Evolutionary conservation across 352 stramenopile genomes (phyloP).

Genomic region (Globisporangium splendens): DNA sequence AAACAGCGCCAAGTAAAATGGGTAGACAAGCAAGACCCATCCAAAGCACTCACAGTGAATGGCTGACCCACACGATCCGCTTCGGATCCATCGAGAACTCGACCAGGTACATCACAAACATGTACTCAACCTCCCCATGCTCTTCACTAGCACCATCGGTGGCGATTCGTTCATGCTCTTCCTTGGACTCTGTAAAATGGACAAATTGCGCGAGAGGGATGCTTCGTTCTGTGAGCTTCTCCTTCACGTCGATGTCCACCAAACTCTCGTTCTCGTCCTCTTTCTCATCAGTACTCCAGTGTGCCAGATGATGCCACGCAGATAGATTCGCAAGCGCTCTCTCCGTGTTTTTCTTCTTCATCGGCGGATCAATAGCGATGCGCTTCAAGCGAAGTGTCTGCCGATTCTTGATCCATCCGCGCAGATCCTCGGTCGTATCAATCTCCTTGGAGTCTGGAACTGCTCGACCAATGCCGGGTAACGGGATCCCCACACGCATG

Average conservation of each 20-base stretch:
- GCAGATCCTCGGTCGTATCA: slow-evolving; percentile 45
- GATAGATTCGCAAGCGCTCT: slow-evolving; percentile 13
- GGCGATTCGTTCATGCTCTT: slow-evolving; percentile 1
- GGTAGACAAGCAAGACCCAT: background rate
- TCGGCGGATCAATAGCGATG: slow-evolving; percentile 3
- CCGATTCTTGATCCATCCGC: slow-evolving; percentile 45
- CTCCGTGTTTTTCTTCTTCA: background rate
- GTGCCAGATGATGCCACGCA: slow-evolving; percentile 28
- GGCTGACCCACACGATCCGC: slow-evolving; percentile 62
- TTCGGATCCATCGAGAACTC: slow-evolving; percentile 65
- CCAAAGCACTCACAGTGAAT: slow-evolving; percentile 44
- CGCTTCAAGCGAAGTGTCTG: slow-evolving; percentile 36
- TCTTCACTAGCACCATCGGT: slow-evolving; percentile 15
- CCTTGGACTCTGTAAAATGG: background rate
- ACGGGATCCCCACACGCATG: slow-evolving; percentile 51
- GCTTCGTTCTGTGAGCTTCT: slow-evolving; percentile 22
- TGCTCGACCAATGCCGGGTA: slow-evolving; percentile 40
- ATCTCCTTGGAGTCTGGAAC: slow-evolving; percentile 23
- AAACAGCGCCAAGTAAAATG: background rate
- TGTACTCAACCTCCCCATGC: slow-evolving; percentile 25
- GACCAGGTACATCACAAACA: slow-evolving; percentile 61
- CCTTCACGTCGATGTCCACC: slow-evolving; percentile 29
- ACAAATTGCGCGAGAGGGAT: slow-evolving; percentile 22
- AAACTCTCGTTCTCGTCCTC: slow-evolving; percentile 21
- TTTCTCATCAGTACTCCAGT: slow-evolving; percentile 12